Evolutionary conservation across 306 rosid species (phyloP).

Genomic region (Glycine latifolia): DNA sequence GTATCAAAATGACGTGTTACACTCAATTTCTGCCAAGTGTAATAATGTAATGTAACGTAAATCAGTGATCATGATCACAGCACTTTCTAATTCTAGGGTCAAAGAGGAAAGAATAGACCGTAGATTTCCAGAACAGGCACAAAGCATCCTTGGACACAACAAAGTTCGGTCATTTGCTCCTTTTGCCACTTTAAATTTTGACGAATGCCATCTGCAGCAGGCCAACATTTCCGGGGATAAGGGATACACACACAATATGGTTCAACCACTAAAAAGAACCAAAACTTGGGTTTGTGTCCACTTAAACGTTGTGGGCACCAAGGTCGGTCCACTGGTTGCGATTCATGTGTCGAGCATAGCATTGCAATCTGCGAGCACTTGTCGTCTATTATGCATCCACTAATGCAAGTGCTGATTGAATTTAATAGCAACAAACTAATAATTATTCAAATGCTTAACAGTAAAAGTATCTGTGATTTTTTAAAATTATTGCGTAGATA

Average conservation of each 20-base stretch:
- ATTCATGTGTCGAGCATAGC: background rate
- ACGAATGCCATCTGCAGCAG: background rate
- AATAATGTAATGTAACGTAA: background rate
- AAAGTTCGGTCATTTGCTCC: background rate
- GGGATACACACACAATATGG: background rate
- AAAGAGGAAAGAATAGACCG: background rate
- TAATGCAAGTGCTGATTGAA: background rate
- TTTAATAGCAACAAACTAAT: conserved; percentile 1
- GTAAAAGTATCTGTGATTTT: background rate
- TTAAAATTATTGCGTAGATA: background rate
- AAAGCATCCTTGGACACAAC: background rate
- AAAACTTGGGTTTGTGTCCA: conserved; percentile 1
- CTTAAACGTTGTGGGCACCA: conserved; percentile 6
- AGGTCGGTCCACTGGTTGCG: too few relatives aligned
- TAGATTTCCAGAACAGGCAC: conserved; percentile 25
- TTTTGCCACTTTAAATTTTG: conserved; percentile 23
- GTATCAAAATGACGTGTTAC: conserved; percentile 19
- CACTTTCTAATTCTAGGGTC: background rate
- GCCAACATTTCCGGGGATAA: too few relatives aligned
- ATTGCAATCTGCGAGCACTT: background rate
- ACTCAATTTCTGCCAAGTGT: background rate
- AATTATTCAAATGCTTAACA: background rate
- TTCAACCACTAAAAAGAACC: background rate
- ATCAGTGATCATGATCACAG: background rate
- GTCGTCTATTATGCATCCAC: conserved; percentile 25